These are phyloP conservation scores for Zalaria sp. DNA, from an alignment of 2,329 filamentous ascomycete genomes.

Conservation along the genomic window DNA sequence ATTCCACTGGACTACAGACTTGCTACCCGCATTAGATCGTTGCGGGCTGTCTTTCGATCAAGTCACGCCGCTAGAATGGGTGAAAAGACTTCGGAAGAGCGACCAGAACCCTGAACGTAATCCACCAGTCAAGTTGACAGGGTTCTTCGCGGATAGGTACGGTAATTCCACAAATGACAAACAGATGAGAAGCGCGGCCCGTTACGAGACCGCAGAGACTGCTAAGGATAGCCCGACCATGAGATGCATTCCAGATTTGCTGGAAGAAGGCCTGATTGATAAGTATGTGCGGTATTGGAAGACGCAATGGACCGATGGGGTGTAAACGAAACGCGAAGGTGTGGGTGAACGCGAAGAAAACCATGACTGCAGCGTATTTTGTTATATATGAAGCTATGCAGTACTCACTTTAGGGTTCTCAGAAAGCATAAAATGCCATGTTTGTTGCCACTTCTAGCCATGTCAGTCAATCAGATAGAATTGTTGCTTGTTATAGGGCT, in stretches of 20 bases:
- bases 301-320: constrained; percentile 5
- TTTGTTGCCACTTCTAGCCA: too few relatives aligned
- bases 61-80: constrained; percentile 11
- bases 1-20: constrained; percentile 38
- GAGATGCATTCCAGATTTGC: constrained; percentile 6
- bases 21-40: constrained; percentile 34
- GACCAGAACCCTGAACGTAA: constrained; percentile 15
- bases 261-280: constrained; percentile 9
- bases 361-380: too few relatives aligned
- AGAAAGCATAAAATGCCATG: too few relatives aligned
- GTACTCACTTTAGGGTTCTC: too few relatives aligned
- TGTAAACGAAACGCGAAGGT: too few relatives aligned
- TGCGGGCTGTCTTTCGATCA: constrained; percentile 9
- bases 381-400: too few relatives aligned
- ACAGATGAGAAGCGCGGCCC: constrained; percentile 6
- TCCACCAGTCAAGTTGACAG: constrained; percentile 17
- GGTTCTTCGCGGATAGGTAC: constrained; percentile 18
- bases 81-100: constrained; percentile 9
- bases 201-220: constrained; percentile 10
- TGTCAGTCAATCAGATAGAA: too few relatives aligned
- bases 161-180: constrained; percentile 5
- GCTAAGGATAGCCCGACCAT: constrained; percentile 7
- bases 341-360: too few relatives aligned
- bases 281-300: constrained; percentile 12
- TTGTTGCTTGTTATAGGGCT: too few relatives aligned